Conservation (phyloP, 176 grass and related monocot genomes). For the Cymbopogon citratus region DNA sequence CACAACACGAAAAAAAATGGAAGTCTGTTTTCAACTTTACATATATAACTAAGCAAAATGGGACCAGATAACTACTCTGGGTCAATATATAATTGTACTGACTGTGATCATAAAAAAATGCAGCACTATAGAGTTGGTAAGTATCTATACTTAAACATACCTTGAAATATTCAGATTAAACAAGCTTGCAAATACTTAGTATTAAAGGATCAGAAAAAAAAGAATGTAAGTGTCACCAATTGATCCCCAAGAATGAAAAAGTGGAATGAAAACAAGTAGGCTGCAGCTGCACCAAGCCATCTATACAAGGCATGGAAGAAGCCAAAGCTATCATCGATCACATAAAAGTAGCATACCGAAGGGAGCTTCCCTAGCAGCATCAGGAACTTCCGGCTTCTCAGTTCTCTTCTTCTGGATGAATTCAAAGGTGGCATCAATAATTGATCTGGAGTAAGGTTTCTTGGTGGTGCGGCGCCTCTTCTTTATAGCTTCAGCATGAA, state of each 20-base stretch:
- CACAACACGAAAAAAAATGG: neutral
- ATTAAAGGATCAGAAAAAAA: too few relatives aligned
- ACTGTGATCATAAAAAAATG: neutral
- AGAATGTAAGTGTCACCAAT: neutral
- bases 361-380: neutral
- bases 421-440: neutral
- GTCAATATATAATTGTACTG: too few relatives aligned
- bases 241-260: neutral
- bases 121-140: neutral
- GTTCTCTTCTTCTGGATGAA: neutral
- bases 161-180: too few relatives aligned
- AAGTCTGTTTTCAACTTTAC: too few relatives aligned
- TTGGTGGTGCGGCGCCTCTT: neutral
- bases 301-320: too few relatives aligned
- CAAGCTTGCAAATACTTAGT: too few relatives aligned
- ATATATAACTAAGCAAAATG: too few relatives aligned
- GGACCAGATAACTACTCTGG: too few relatives aligned
- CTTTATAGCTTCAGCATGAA: neutral
- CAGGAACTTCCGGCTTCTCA: neutral
- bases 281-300: too few relatives aligned
- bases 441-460: neutral
- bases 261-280: neutral
- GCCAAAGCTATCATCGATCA: too few relatives aligned
- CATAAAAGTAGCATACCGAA: neutral
- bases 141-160: too few relatives aligned